Evolutionary conservation across 345 rosid genomes (phyloP).

Genomic region (Euphorbia lathyris): DNA sequence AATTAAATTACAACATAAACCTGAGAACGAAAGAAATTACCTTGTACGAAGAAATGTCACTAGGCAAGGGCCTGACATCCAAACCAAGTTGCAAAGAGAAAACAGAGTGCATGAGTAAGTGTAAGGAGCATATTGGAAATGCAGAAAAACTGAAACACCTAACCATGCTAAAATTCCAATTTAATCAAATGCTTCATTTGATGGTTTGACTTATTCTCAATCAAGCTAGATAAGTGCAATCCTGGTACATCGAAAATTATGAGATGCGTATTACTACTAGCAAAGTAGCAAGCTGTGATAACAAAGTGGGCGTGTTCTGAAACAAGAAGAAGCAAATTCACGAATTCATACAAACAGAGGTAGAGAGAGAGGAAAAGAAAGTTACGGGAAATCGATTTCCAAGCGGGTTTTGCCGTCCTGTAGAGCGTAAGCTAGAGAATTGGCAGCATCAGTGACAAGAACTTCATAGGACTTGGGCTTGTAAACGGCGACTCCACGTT

Average conservation of each 20-base stretch:
- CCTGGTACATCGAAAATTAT: background rate
- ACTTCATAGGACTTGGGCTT: slow-evolving; percentile 90
- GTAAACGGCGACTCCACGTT: slow-evolving; percentile 68
- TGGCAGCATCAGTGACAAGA: slow-evolving; percentile 74
- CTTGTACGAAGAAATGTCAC: slow-evolving; percentile 84
- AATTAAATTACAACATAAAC: background rate
- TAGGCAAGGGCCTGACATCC: slow-evolving; percentile 75
- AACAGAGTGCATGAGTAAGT: background rate
- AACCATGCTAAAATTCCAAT: background rate
- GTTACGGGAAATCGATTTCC: slow-evolving; percentile 93
- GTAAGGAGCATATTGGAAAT: background rate
- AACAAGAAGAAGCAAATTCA: background rate
- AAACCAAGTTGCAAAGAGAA: slow-evolving; percentile 9
- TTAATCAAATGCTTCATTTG: background rate
- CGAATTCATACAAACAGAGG: background rate
- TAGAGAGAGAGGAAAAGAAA: background rate
- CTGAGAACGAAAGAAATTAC: slow-evolving; percentile 33
- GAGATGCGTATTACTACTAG: background rate
- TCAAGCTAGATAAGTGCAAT: background rate
- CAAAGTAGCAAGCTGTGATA: background rate
- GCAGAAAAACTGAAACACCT: background rate
- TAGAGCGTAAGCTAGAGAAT: slow-evolving; percentile 67
- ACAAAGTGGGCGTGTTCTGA: background rate
- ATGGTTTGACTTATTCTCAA: background rate
- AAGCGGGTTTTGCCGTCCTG: slow-evolving; percentile 67